Conservation (phyloP, 2,329 filamentous ascomycete species). For the Aspergillus novofumigatus region DNA sequence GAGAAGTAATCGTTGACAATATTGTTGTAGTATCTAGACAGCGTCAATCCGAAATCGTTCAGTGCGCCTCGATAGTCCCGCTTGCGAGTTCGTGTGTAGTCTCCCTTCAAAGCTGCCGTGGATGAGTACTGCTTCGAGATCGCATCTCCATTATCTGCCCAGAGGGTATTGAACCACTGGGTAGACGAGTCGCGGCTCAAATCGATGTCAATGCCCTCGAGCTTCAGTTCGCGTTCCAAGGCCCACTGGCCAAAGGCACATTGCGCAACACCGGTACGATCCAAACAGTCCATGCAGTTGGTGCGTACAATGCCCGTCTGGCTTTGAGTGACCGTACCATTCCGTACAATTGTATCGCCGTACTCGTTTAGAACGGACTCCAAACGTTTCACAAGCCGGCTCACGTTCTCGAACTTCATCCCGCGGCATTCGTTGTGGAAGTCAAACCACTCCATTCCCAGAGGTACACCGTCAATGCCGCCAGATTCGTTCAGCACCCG, state of each 20-base stretch:
- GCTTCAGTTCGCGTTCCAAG: constrained; percentile 72
- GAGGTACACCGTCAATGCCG: constrained; percentile 46
- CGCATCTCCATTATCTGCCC: constrained; percentile 96
- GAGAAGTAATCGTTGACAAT: constrained; percentile 98
- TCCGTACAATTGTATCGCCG: constrained; percentile 63
- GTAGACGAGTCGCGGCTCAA: constrained; percentile 73
- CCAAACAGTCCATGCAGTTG: constrained; percentile 98
- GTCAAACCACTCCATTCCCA: constrained; percentile 93
- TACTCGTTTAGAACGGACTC: constrained; percentile 63
- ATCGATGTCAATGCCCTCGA: constrained; percentile 71
- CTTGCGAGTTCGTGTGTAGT: constrained; percentile 89
- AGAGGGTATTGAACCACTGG: constrained; percentile 91
- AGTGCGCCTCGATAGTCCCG: constrained; percentile 86
- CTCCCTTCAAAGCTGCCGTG: constrained; percentile 91
- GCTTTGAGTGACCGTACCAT: constrained; percentile 37
- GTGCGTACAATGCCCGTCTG: constrained; percentile 82
- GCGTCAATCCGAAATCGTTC: constrained; percentile 83
- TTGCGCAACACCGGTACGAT: constrained; percentile 93
- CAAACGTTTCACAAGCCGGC: constrained; percentile 68
- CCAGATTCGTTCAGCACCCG: constrained; percentile 62
- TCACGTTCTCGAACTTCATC: constrained; percentile 97
- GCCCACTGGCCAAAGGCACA: constrained; percentile 82
- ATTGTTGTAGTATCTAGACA: constrained; percentile 72
- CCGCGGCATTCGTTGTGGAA: constrained; percentile 89
- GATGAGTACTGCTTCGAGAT: constrained; percentile 95